phyloP scores from a whole-genome alignment of 2,329 filamentous ascomycete genomes.

The Diaporthe sp. region DNA sequence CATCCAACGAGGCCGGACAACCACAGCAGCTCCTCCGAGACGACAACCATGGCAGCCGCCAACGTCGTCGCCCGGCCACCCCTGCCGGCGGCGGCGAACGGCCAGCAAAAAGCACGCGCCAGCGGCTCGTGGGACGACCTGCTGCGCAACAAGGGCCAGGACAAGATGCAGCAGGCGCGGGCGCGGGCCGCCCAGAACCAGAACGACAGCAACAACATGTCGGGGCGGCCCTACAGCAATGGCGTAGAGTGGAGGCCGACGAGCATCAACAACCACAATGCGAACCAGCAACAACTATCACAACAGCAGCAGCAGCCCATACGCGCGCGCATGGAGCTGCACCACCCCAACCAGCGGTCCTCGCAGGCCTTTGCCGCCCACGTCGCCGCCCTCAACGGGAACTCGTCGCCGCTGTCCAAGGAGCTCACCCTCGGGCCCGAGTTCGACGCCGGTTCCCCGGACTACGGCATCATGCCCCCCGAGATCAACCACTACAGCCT shows the following conservation, averaged over 20 bases:
- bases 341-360: slow-evolving; percentile 31
- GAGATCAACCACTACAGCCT: slow-evolving; percentile 24
- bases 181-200: slow-evolving; percentile 28
- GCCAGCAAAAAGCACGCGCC: slow-evolving; percentile 15
- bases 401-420: slow-evolving; percentile 32
- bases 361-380: slow-evolving; percentile 33
- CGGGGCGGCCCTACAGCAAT: slow-evolving; percentile 29
- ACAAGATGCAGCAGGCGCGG: slow-evolving; percentile 33
- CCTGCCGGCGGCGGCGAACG: slow-evolving; percentile 2
- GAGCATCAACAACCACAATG: background rate
- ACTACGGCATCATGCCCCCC: slow-evolving; percentile 22
- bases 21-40: background rate
- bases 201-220: background rate
- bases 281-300: background rate
- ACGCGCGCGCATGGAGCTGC: slow-evolving; percentile 33
- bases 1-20: background rate
- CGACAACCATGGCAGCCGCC: slow-evolving; percentile 34
- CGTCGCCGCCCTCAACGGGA: slow-evolving; percentile 24
- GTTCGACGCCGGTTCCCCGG: slow-evolving; percentile 2
- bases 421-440: slow-evolving; percentile 13
- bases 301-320: background rate
- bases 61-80: slow-evolving; percentile 23
- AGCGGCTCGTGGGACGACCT: slow-evolving; percentile 38
- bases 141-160: slow-evolving; percentile 34
- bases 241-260: slow-evolving; percentile 15